phyloP scores from a whole-genome alignment of 345 rosid genomes.

The Aurinia saxatilis region DNA sequence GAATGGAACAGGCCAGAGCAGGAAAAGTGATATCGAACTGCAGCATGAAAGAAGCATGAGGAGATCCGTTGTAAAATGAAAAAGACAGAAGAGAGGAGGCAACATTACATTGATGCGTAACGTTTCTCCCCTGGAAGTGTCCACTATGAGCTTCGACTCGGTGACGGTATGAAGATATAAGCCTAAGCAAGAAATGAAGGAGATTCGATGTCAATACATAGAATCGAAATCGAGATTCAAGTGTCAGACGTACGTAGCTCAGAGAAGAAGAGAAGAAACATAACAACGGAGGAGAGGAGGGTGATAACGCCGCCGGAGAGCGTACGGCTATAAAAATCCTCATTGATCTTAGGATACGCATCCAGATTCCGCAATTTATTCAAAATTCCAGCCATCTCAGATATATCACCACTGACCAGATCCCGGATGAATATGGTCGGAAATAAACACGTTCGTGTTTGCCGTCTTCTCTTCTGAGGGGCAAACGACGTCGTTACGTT shows the following conservation, averaged over 20 bases:
- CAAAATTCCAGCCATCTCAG: constrained; percentile 63
- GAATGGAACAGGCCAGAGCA: constrained; percentile 84
- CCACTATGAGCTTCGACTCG: constrained; percentile 92
- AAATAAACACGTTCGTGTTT: not conserved
- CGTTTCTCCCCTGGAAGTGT: constrained; percentile 91
- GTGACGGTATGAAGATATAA: constrained; percentile 75
- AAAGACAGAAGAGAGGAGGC: not conserved
- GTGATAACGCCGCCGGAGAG: constrained; percentile 94
- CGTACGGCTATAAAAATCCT: constrained; percentile 94
- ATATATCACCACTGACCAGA: not conserved
- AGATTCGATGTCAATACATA: not conserved
- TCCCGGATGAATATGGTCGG: not conserved
- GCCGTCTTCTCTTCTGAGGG: not conserved
- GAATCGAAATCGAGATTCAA: not conserved
- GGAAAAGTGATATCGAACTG: constrained; percentile 94
- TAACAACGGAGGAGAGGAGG: constrained; percentile 73
- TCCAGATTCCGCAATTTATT: constrained; percentile 75
- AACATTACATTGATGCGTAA: constrained; percentile 73
- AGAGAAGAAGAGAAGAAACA: constrained; percentile 93
- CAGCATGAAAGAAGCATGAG: constrained; percentile 20
- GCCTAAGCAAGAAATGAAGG: constrained; percentile 42
- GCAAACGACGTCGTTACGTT: not conserved
- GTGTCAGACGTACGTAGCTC: constrained; percentile 59
- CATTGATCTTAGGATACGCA: constrained; percentile 93
- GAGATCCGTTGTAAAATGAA: not conserved